Evolutionary conservation across 345 rosid species (phyloP).

Genomic region (Lenwebbia sp.): DNA sequence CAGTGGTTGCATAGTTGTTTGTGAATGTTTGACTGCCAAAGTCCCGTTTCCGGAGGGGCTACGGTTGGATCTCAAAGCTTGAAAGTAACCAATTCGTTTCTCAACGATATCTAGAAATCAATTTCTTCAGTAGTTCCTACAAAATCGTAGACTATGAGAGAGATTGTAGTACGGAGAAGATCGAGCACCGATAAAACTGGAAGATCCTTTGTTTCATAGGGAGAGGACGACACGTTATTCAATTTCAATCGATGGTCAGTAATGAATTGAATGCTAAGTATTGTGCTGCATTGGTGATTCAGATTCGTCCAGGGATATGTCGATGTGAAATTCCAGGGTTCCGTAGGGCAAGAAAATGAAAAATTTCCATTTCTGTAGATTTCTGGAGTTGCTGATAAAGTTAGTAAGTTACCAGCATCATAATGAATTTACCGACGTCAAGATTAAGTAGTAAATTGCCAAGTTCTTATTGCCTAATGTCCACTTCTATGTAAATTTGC

Average conservation of each 20-base stretch:
- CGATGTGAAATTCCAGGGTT: background rate
- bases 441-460: background rate
- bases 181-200: background rate
- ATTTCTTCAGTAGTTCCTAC: background rate
- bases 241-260: background rate
- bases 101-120: background rate
- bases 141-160: background rate
- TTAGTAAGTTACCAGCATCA: background rate
- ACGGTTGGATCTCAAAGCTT: background rate
- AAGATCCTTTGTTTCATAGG: background rate
- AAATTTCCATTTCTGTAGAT: background rate
- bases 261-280: background rate
- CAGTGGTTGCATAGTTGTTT: background rate
- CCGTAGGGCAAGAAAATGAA: background rate
- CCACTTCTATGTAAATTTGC: background rate
- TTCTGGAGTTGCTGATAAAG: background rate
- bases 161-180: background rate
- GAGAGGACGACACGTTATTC: background rate
- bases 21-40: background rate
- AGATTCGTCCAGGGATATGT: background rate
- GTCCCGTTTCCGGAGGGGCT: background rate
- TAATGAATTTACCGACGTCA: background rate
- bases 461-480: background rate
- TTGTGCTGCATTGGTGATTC: background rate
- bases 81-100: background rate